Base-by-base conservation (phyloP, 192 early-diverging fungal species). In the Rhizophagus clarus region DNA sequence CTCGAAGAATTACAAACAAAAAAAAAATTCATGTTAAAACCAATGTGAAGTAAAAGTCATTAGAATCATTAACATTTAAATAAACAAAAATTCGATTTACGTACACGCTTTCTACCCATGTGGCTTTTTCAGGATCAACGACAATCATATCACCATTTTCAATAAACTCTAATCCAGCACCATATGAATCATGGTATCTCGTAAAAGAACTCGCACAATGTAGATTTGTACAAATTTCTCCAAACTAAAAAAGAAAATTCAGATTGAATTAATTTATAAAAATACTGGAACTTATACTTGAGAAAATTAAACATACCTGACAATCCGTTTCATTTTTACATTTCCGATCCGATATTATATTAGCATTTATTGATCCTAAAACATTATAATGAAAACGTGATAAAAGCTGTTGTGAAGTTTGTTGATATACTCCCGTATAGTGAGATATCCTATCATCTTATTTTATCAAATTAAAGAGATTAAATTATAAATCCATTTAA, bases 81-180 rank as follows among this genome's bases (percentile, higher is more conserved):
- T 56, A 56, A 56, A 56, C 0, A 56, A 56, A 47, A 20, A 56
- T 17, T 1, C 17, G 20, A 15, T 61, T n/a, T 17, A 87, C 89
- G 79, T 90, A 88, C 89, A 82, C 85, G 82, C 86, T 86, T 71
- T 88, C 88, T 6, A 85, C 83, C 86, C 85, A 90, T 14, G 85
- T 83, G 9, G 82, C 81, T 68, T 87, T 85, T 22, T 84, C 84
- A 5, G 82, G 74, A 74, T 90, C 84, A 12, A 79, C 83, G 20
- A 90, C 85, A 37, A 51, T 77, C 28, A 81, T 80, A 5, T 61
- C 26, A 5, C 80, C 85, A 2, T 85, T 66, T 56, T 85, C 82
- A 67, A 84, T 67, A 70, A 84, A 84, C 12, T 72, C 72, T 67
- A 90, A 76, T 28, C 89, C 89, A 42, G 79, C 73, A 15, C 89